phyloP scores from a whole-genome alignment of 495 filamentous ascomycete genomes.

The Opeltia flavorubescens region DNA sequence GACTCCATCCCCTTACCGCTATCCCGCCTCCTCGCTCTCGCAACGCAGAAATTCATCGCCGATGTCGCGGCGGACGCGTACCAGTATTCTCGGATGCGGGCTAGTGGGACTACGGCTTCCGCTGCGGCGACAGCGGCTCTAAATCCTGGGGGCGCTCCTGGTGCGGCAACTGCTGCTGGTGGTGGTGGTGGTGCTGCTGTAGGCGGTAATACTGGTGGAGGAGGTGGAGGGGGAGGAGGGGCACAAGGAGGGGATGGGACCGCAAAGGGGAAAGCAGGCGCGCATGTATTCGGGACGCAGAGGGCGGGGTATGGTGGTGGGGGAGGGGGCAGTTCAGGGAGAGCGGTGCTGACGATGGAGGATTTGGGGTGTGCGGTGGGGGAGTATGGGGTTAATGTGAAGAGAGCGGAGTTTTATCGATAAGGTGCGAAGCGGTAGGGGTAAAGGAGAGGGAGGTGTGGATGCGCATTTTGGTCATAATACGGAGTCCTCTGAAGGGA shows the following conservation, averaged over 20 bases:
- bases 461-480: too few species aligned
- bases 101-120: slow-evolving; percentile 63
- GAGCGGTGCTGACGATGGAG: slow-evolving; percentile 96
- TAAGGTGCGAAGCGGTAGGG: too few species aligned
- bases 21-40: slow-evolving; percentile 83
- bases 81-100: slow-evolving; percentile 88
- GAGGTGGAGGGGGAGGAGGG: slow-evolving; percentile 58
- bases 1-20: slow-evolving; percentile 70
- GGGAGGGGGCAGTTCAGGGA: slow-evolving; percentile 71
- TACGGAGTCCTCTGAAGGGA: too few species aligned
- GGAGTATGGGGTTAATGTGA: slow-evolving; percentile 94
- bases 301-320: slow-evolving; percentile 86
- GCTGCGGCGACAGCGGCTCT: slow-evolving; percentile 56
- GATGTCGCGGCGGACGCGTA: slow-evolving; percentile 97
- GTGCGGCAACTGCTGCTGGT: slow-evolving; percentile 26
- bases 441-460: too few species aligned
- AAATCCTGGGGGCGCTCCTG: slow-evolving; percentile 42
- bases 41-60: slow-evolving; percentile 94
- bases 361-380: slow-evolving; percentile 94
- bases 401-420: slow-evolving; percentile 93
- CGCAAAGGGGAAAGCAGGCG: slow-evolving; percentile 31
- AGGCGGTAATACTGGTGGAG: slow-evolving; percentile 47
- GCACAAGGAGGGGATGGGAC: slow-evolving; percentile 42
- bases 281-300: slow-evolving; percentile 65
- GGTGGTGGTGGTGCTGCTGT: slow-evolving; percentile 38